Evolutionary conservation across 2,329 filamentous ascomycete genomes (phyloP), one percentile per base, ranked within the genome.

Genomic region (Coniochaeta sp.): DNA sequence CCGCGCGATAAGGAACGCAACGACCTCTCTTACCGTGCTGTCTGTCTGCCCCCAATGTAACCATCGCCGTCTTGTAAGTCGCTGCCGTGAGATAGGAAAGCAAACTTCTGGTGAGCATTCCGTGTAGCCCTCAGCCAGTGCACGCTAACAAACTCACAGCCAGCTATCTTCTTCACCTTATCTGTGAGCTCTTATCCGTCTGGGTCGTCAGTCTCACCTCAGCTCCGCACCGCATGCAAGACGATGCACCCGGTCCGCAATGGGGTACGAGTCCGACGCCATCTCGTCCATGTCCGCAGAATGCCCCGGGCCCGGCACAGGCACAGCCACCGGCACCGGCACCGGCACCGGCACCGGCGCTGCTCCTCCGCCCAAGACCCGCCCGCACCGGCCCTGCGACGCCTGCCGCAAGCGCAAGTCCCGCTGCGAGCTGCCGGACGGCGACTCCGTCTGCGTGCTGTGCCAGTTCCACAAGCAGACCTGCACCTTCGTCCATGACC

Each of bases 391-490:
- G 10, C 81, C 81, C n/a, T 84, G 81, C 71, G 85, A 88, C 74
- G 85, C 83, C 59, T 88, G 85, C 69, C 79, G 85, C 61, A 77
- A 82, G 67, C 80, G 85, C 64, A 88, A 88, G 74, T 84, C 81
- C 65, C 82, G 84, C 66, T 88, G 85, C 69, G 85, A 87, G 58
- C 80, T 84, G 66, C 80, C 86, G 68, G 81, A 86, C 60, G 80
- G 78, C 59, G 78, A 79, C 65, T 75, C 78, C 55, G 78, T 81
- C 63, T 88, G 85, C 69, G 82, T 87, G 58, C 74, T 88, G 62
- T 88, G 85, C 72, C 81, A 83, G 63, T 87, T 87, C 70, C 84
- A 88, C 72, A 84, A 84, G 69, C 83, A 87, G 67, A 81, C 84
- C 63, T 88, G 85, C 71, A 88, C 85, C 32, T 88, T 86, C 69